Evolutionary conservation across 768 basidiomycete genomes (phyloP).

Genomic region (Lentinula aciculospora): DNA sequence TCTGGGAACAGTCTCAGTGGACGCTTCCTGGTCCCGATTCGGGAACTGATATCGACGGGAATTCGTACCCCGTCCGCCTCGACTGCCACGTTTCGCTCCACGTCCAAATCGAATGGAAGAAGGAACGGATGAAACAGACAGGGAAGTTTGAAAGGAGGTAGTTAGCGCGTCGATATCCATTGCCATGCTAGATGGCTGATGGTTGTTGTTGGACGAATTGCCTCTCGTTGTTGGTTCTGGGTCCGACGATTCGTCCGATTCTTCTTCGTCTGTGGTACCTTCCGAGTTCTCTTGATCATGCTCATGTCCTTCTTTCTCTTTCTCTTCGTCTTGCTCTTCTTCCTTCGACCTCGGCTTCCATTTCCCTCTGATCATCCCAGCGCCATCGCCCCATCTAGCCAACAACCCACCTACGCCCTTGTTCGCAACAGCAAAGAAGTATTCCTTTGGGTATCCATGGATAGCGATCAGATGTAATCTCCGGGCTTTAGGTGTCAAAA

Average conservation of each 20-base stretch:
- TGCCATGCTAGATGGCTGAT: background rate
- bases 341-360: conserved; percentile 52
- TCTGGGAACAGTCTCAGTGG: background rate
- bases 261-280: conserved; percentile 8
- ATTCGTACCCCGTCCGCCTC: background rate
- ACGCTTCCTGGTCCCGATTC: background rate
- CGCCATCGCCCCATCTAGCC: conserved; percentile 71
- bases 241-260: conserved; percentile 6
- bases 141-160: conserved; percentile 6
- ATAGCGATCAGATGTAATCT: conserved; percentile 77
- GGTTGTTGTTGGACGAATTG: background rate
- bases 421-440: conserved; percentile 89
- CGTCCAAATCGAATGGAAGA: conserved; percentile 45
- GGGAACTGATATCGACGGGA: background rate
- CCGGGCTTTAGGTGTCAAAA: conserved; percentile 68
- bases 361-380: conserved; percentile 65
- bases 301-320: conserved; percentile 20
- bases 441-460: conserved; percentile 84
- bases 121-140: conserved; percentile 34
- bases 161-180: conserved; percentile 5
- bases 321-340: conserved; percentile 15
- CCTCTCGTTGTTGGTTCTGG: background rate
- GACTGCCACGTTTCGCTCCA: conserved; percentile 27
- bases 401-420: conserved; percentile 82
- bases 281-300: conserved; percentile 18